Evolutionary conservation across 2,329 filamentous ascomycete species (phyloP).

Genomic region (Lasiodiplodia hormozganensis): DNA sequence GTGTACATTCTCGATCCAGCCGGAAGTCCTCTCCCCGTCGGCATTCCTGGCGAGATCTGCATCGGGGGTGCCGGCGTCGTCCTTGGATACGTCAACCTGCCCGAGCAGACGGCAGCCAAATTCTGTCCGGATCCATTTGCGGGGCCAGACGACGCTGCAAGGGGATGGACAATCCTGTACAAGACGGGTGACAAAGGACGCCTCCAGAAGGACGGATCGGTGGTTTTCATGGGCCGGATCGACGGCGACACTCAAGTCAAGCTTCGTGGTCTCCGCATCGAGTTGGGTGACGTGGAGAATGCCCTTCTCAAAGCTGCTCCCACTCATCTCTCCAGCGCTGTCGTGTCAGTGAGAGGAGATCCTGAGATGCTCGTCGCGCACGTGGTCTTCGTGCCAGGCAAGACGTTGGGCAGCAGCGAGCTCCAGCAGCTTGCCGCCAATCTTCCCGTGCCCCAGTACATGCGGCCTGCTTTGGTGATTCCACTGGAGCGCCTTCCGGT

Average conservation of each 20-base stretch:
- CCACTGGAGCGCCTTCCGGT: conserved; percentile 1
- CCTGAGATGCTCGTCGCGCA: conserved; percentile 38
- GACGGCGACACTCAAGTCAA: conserved; percentile 36
- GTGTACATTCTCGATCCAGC: conserved; percentile 51
- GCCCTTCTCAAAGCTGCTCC: conserved; percentile 39
- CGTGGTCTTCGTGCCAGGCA: conserved; percentile 40
- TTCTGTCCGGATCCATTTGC: conserved; percentile 32
- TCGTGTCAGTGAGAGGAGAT: conserved; percentile 36
- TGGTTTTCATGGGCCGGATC: conserved; percentile 38
- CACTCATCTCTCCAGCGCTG: conserved; percentile 38
- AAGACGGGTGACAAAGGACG: conserved; percentile 50
- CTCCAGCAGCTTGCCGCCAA: conserved; percentile 31
- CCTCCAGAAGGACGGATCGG: conserved; percentile 43
- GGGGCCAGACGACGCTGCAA: not conserved
- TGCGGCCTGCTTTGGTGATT: conserved; percentile 41
- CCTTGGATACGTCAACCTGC: conserved; percentile 44
- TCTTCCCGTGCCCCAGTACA: conserved; percentile 48
- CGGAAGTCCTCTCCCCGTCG: conserved; percentile 47
- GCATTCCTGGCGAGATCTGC: conserved; percentile 52
- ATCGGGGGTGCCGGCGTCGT: conserved; percentile 50
- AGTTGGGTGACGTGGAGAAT: conserved; percentile 49
- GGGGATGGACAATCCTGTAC: conserved; percentile 43
- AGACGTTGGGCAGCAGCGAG: not conserved
- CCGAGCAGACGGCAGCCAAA: conserved; percentile 31
- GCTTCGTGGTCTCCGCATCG: conserved; percentile 49